phyloP scores from a whole-genome alignment of 2,329 filamentous ascomycete species.

The Xylaria sp. region DNA sequence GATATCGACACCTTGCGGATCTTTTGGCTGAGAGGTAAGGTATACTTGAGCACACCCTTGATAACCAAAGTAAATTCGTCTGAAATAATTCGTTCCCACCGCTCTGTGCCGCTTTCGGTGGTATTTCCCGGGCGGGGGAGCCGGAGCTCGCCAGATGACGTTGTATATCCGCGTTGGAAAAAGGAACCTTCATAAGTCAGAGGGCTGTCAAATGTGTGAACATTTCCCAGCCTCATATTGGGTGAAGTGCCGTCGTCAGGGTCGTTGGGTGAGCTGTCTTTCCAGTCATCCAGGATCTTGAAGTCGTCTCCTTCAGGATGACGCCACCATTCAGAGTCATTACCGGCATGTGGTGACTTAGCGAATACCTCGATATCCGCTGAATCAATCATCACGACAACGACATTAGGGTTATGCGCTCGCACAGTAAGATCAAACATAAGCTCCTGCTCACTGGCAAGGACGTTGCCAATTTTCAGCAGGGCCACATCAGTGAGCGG shows the following conservation, averaged over 20 bases:
- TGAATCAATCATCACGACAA: constrained; percentile 85
- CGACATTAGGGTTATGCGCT: constrained; percentile 92
- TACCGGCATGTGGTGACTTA: constrained; percentile 89
- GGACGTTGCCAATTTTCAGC: constrained; percentile 84
- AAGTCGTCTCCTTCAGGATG: constrained; percentile 52
- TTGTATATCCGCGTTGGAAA: constrained; percentile 77
- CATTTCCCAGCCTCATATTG: constrained; percentile 91
- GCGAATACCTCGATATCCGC: constrained; percentile 95
- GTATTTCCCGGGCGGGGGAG: constrained; percentile 86
- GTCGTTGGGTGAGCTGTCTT: constrained; percentile 56
- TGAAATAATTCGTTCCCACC: constrained; percentile 91
- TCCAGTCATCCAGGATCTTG: constrained; percentile 52
- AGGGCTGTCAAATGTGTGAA: constrained; percentile 87
- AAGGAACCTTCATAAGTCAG: constrained; percentile 91
- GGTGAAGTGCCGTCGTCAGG: constrained; percentile 75
- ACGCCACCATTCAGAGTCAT: constrained; percentile 70
- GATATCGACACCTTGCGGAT: constrained; percentile 70
- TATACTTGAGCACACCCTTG: constrained; percentile 89
- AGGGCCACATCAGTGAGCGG: constrained; percentile 83
- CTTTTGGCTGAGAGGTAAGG: constrained; percentile 69
- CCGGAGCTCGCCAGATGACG: constrained; percentile 84
- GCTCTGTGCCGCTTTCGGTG: constrained; percentile 83
- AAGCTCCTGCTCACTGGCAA: constrained; percentile 93
- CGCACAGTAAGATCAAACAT: constrained; percentile 92
- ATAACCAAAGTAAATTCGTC: constrained; percentile 95